Evolutionary conservation across 2,329 filamentous ascomycete species (phyloP).

Genomic region (Septoria petroselini): DNA sequence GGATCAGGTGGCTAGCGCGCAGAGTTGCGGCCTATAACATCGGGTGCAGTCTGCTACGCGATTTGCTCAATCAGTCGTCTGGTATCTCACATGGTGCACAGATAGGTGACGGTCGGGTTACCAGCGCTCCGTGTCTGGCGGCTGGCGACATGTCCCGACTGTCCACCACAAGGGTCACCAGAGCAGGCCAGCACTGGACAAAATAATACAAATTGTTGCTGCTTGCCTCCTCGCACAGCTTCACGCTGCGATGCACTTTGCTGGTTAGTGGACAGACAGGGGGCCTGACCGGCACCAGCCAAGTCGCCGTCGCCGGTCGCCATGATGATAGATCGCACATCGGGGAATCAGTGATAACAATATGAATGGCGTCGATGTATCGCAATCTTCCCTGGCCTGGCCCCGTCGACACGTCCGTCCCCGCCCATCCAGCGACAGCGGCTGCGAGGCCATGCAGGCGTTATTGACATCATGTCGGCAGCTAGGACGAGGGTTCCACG

Average conservation of each 20-base stretch:
- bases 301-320: not conserved
- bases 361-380: not conserved
- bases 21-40: not conserved
- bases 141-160: not conserved
- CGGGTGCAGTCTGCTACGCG: not conserved
- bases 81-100: too few relatives aligned
- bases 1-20: not conserved
- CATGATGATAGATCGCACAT: not conserved
- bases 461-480: slow-evolving; percentile 1
- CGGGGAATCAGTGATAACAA: not conserved
- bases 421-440: not conserved
- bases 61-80: slow-evolving; percentile 1
- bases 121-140: too few relatives aligned
- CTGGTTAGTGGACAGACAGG: not conserved
- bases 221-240: not conserved
- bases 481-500: not conserved
- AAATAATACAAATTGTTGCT: not conserved
- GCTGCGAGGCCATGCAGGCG: not conserved
- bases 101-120: too few relatives aligned
- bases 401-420: not conserved
- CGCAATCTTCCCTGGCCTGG: not conserved
- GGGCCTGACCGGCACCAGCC: not conserved
- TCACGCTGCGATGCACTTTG: not conserved
- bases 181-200: not conserved
- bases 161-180: not conserved